A percentile compares a stretch with the other conserved stretches of the same genome.
Evolutionary conservation across 2,329 filamentous ascomycete species (phyloP).

Genomic region (Pseudogymnoascus destructans): DNA sequence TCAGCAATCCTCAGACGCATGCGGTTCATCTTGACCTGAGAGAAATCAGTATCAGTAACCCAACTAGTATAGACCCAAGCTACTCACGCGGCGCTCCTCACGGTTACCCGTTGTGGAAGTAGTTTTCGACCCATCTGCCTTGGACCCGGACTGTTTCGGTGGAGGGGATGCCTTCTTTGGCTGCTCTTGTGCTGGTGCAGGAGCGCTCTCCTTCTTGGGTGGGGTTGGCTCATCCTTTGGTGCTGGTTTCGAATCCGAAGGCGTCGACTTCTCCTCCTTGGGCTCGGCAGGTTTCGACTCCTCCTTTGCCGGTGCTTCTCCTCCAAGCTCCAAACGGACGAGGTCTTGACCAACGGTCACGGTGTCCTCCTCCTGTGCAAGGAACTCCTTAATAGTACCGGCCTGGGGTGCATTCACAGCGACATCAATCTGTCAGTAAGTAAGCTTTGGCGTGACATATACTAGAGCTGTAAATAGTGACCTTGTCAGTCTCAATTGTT

Average conservation of each 20-base stretch:
- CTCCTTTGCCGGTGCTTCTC: slow-evolving; percentile 41
- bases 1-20: slow-evolving; percentile 97
- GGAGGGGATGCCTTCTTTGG: slow-evolving; percentile 29
- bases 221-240: slow-evolving; percentile 26
- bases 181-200: slow-evolving; percentile 27
- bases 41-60: slow-evolving; percentile 13
- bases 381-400: slow-evolving; percentile 80
- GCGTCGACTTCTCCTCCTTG: slow-evolving; percentile 45
- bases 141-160: slow-evolving; percentile 28
- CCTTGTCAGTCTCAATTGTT: slow-evolving; percentile 98
- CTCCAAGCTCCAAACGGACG: slow-evolving; percentile 71
- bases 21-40: slow-evolving; percentile 96
- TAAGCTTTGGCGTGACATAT: slow-evolving; percentile 11
- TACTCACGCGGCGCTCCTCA: slow-evolving; percentile 73
- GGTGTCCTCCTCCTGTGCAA: slow-evolving; percentile 88
- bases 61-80: background rate
- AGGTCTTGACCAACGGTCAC: slow-evolving; percentile 90
- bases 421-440: slow-evolving; percentile 64
- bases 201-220: slow-evolving; percentile 30
- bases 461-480: slow-evolving; percentile 28
- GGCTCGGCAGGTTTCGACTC: slow-evolving; percentile 41
- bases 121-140: slow-evolving; percentile 23
- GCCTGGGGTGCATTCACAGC: slow-evolving; percentile 88
- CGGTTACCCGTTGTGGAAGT: slow-evolving; percentile 50
- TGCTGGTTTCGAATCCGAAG: slow-evolving; percentile 30